A percentile compares a stretch with the other conserved stretches of the same genome.
These are phyloP conservation scores for Aegilops sharonensis DNA, from an alignment of 176 grass and related monocot genomes.

Conservation along the genomic window DNA sequence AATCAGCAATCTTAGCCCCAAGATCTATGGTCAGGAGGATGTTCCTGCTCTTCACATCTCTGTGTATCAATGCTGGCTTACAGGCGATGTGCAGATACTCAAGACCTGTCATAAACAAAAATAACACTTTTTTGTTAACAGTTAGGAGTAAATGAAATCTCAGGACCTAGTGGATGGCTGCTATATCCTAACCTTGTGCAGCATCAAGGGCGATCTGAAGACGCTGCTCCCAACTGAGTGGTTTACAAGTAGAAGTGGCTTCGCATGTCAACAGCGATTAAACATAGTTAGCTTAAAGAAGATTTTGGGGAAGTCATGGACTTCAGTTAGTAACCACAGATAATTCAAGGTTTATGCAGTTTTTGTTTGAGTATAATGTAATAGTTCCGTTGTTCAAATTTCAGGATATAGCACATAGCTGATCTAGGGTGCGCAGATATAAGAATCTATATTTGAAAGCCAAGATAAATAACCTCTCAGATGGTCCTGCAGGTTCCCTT, in stretches of 20 bases:
- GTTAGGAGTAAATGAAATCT: not conserved
- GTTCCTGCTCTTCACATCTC: slow-evolving; percentile 57
- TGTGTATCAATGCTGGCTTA: slow-evolving; percentile 43
- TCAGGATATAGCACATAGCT: not conserved
- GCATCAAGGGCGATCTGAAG: slow-evolving; percentile 48
- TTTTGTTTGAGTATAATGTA: not conserved
- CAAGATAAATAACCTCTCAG: slow-evolving; percentile 42
- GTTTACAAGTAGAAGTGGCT: not conserved
- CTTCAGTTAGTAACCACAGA: not conserved
- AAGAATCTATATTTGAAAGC: not conserved
- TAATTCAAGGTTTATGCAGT: not conserved
- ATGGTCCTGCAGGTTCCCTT: slow-evolving; percentile 42
- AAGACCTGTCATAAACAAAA: slow-evolving; percentile 23
- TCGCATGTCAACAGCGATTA: not conserved
- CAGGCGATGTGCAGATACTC: slow-evolving; percentile 43
- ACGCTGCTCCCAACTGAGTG: slow-evolving; percentile 43
- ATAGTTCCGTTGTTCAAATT: not conserved
- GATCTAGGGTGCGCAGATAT: not conserved
- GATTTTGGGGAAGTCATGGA: not conserved
- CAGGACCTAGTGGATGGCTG: not conserved
- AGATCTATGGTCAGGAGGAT: slow-evolving; percentile 36
- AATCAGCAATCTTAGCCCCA: slow-evolving; percentile 48
- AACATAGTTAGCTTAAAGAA: slow-evolving; percentile 15
- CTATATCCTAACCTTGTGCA: slow-evolving; percentile 42
- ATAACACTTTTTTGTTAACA: not conserved